A percentile compares a stretch with the other conserved stretches of the same genome.
These are phyloP conservation scores for Lactarius vividus DNA, from an alignment of 768 basidiomycete species.

Conservation along the genomic window DNA sequence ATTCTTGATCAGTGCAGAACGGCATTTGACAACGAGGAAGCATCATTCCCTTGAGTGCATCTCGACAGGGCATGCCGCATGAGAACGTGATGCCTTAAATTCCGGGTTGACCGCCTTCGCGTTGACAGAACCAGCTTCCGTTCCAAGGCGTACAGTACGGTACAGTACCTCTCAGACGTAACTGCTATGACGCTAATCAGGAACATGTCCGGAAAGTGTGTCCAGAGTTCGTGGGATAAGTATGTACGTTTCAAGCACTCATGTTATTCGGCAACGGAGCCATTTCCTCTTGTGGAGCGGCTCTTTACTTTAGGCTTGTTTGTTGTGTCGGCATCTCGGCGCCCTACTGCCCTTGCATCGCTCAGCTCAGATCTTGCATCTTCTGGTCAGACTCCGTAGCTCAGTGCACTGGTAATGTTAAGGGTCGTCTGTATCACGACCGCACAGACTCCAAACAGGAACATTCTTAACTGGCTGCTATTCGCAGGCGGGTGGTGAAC, in stretches of 20 bases:
- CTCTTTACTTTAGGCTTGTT: too few relatives aligned
- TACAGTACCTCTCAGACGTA: background rate
- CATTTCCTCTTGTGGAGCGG: background rate
- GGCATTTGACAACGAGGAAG: background rate
- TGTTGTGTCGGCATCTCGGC: background rate
- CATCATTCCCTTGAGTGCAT: background rate
- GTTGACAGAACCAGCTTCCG: background rate
- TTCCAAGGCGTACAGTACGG: too few relatives aligned
- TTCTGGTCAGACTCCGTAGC: background rate
- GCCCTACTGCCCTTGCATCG: background rate
- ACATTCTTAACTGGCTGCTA: background rate
- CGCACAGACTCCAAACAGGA: background rate
- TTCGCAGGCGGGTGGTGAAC: background rate
- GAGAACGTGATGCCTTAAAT: background rate
- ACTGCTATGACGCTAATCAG: background rate
- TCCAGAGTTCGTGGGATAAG: background rate
- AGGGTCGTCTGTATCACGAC: background rate
- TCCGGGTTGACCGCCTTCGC: background rate
- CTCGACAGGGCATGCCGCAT: too few relatives aligned
- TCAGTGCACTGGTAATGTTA: background rate
- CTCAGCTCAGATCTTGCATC: too few relatives aligned
- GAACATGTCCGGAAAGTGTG: background rate
- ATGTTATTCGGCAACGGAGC: background rate
- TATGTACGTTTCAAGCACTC: background rate
- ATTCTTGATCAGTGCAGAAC: background rate